Evolutionary conservation across 2,329 filamentous ascomycete genomes (phyloP).

Genomic region (Aspergillus uvarum): DNA sequence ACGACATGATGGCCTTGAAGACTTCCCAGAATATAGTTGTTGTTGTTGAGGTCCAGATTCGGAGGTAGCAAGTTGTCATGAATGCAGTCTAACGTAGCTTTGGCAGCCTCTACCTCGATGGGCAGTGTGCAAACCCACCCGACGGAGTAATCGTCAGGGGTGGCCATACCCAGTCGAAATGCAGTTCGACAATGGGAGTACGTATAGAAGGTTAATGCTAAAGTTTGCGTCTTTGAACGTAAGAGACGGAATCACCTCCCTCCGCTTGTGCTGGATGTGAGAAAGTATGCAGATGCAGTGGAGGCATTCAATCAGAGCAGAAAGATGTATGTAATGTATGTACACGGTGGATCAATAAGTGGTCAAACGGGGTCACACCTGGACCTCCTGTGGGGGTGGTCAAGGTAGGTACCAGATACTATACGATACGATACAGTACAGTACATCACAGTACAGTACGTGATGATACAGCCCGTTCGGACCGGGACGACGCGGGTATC

Average conservation of each 20-base stretch:
- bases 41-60: constrained; percentile 9
- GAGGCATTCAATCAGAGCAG: neutral
- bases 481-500: neutral
- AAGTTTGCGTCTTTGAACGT: neutral
- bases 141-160: constrained; percentile 5
- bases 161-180: neutral
- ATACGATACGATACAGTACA: neutral
- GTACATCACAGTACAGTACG: neutral
- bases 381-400: neutral
- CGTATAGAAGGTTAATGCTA: neutral
- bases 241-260: neutral
- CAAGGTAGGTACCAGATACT: no score
- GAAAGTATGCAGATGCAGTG: neutral
- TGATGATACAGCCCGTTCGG: neutral
- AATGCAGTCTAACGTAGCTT: constrained; percentile 10
- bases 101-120: constrained; percentile 11
- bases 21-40: constrained; percentile 26
- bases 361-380: constrained; percentile 2
- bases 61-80: constrained; percentile 5
- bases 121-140: constrained; percentile 1
- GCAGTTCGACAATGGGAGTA: constrained; percentile 2
- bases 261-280: neutral
- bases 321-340: no score
- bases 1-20: constrained; percentile 28
- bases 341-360: no score